A percentile compares a stretch with the other conserved stretches of the same genome.
Conservation (phyloP, 148 eudicot species). For the Vaccinium myrtillus region DNA sequence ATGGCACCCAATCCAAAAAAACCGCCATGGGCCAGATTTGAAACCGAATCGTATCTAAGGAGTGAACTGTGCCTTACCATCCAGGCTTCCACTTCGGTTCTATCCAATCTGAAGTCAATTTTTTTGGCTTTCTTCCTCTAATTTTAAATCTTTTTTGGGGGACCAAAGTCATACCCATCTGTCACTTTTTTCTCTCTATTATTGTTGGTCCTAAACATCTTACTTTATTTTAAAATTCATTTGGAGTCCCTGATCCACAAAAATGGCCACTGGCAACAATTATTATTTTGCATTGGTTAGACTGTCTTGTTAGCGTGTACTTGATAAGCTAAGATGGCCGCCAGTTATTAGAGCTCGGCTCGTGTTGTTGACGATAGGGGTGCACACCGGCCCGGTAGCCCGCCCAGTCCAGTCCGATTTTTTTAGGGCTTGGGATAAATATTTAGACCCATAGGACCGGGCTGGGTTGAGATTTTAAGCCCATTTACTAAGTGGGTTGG, state of each 20-base stretch:
- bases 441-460: too few relatives aligned
- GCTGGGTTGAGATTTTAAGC: too few relatives aligned
- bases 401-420: too few relatives aligned
- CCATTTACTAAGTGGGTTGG: too few relatives aligned
- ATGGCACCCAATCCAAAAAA: too few relatives aligned
- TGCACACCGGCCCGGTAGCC: too few relatives aligned
- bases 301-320: neutral
- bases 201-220: neutral
- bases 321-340: neutral
- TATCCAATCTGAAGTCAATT: neutral
- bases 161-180: neutral
- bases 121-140: neutral
- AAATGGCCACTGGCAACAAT: neutral
- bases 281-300: neutral
- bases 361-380: neutral
- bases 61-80: too few relatives aligned
- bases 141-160: neutral
- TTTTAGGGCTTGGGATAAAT: too few relatives aligned
- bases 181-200: conserved; percentile 3
- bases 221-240: neutral
- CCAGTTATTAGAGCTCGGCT: neutral
- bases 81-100: neutral
- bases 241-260: neutral
- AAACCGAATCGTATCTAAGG: too few relatives aligned
- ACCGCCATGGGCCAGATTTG: too few relatives aligned